Conservation (phyloP, 1,284 basidiomycete species). For the Moniliophthora roreri region DNA sequence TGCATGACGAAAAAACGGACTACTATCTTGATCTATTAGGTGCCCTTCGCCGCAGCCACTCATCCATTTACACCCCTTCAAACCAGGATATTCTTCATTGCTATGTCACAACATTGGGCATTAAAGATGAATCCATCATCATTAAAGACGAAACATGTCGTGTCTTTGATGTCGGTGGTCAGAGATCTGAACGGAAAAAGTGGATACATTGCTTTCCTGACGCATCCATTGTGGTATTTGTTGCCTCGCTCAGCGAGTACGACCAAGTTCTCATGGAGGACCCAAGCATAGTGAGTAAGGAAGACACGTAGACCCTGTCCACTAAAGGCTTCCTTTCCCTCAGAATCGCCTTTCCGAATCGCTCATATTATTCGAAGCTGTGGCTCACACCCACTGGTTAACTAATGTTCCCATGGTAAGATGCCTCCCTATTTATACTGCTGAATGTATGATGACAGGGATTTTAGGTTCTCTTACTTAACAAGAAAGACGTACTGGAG, state of each 20-base stretch:
- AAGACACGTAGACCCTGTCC: too few species aligned
- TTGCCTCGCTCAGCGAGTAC: slow-evolving; percentile 74
- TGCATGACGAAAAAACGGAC: too few species aligned
- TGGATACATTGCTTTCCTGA: slow-evolving; percentile 75
- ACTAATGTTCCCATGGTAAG: neutral
- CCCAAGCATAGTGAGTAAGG: slow-evolving; percentile 49
- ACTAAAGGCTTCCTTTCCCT: too few species aligned
- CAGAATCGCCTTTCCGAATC: slow-evolving; percentile 9
- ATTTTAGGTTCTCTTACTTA: slow-evolving; percentile 7
- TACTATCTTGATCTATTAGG: too few species aligned
- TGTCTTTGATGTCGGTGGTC: slow-evolving; percentile 74
- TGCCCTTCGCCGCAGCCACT: too few species aligned
- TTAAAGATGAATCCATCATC: too few species aligned
- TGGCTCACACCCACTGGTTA: neutral
- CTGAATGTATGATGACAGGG: neutral
- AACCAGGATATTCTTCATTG: too few species aligned
- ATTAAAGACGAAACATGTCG: slow-evolving; percentile 10
- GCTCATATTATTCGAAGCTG: neutral
- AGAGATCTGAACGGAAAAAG: slow-evolving; percentile 73
- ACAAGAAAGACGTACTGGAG: slow-evolving; percentile 7
- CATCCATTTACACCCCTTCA: too few species aligned
- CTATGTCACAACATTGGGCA: too few species aligned
- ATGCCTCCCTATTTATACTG: neutral
- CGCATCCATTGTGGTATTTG: slow-evolving; percentile 75
- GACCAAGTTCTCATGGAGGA: slow-evolving; percentile 66